Evolutionary conservation across 75 land plant genomes (phyloP), one percentile per base, ranked within the genome.

Genomic region (Pinus tabuliformis): DNA sequence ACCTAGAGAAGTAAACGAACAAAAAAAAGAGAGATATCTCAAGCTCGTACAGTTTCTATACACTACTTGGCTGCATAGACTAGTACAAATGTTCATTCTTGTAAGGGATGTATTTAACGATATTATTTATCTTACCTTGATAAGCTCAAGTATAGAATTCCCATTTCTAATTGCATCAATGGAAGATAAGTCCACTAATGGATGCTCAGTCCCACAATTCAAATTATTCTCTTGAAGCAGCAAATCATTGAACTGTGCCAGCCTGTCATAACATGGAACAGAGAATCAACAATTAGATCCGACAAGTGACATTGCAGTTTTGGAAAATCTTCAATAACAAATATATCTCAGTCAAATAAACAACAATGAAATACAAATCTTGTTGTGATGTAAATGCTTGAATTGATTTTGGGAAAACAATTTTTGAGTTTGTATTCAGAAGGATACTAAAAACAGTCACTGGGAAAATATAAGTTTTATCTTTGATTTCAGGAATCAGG

Each of bases 181-280:
- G 59, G 66, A 57, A 62, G 61, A 20, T 57, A 61, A 36, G 76
- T 79, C 89, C 63, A 90, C 78, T 62, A 83, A 81, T 52, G 89
- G 88, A 76, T 75, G 64, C 26, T 28, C 49, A 20, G 65, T 26
- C 52, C 59, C 56, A 59, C 26, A 8, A 62, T 33, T 77, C 56
- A 63, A 11, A 57, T 5, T 3, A 77, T 97, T 97, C 76, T 97
- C 99, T 78, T 97, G 99, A 74, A 78, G 62, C 73, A 95, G 49
- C 59, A 97, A 65, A 78, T 94, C 99, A 78, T 95, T 92, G 79
- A 97, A 92, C 82, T 97, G 99, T 72, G 91, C 93, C 61, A 97
- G 82, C 86, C 99, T 97, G 91, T 37, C 73, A 75, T 39, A 64
- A 33, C 70, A 78, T 52, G 22, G 39, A 70, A 76, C 70, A 70